Conservation (phyloP, 2,329 filamentous ascomycete species). For the Cladosporium phlei region DNA sequence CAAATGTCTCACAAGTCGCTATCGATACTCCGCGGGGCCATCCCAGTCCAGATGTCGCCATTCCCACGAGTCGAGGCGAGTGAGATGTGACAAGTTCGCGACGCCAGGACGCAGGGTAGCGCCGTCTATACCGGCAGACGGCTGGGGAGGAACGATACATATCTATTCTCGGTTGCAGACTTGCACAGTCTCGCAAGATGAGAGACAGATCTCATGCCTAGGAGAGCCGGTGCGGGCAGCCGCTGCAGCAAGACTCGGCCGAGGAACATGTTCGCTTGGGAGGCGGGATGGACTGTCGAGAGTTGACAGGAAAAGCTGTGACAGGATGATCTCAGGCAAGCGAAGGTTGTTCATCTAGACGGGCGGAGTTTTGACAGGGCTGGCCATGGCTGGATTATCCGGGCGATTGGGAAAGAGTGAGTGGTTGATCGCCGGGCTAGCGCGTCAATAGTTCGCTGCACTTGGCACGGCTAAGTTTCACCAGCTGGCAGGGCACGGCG, state of each 20-base stretch:
- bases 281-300: no score
- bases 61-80: slow-evolving; percentile 2
- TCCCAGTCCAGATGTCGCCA: slow-evolving; percentile 8
- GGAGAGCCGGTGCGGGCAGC: no score
- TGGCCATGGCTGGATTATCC: slow-evolving; percentile 9
- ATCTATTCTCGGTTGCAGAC: no score
- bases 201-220: no score
- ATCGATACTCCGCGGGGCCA: background rate
- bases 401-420: slow-evolving; percentile 12
- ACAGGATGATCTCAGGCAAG: background rate
- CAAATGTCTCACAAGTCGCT: no score
- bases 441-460: slow-evolving; percentile 11
- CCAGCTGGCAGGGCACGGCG: slow-evolving; percentile 9
- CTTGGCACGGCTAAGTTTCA: slow-evolving; percentile 9
- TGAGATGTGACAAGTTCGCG: slow-evolving; percentile 5
- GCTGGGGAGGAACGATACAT: no score
- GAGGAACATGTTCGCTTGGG: no score
- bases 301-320: background rate
- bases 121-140: background rate
- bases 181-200: no score
- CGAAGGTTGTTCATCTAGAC: background rate
- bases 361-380: slow-evolving; percentile 5
- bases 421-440: slow-evolving; percentile 14
- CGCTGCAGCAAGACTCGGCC: no score
- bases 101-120: slow-evolving; percentile 7